Conservation (phyloP, 2,329 filamentous ascomycete genomes). For the Teratosphaeria epicoccoides region DNA sequence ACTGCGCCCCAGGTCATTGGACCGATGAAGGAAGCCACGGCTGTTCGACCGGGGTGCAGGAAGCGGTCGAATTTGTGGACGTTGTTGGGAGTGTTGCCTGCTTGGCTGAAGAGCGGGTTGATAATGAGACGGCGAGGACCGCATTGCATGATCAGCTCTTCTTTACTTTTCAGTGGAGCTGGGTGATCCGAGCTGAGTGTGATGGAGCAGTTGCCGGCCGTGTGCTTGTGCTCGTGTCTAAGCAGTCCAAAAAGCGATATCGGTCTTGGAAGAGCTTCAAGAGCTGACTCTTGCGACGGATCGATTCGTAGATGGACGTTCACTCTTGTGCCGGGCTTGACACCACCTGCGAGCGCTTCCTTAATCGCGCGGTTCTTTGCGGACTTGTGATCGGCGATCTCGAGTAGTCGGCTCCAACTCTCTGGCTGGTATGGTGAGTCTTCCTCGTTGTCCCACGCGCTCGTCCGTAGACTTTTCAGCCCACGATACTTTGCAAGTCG, state of each 20-base stretch:
- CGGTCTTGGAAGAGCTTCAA: conserved; percentile 49
- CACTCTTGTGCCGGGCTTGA: conserved; percentile 73
- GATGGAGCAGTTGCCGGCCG: conserved; percentile 80
- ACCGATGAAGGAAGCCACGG: conserved; percentile 79
- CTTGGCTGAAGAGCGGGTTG: conserved; percentile 80
- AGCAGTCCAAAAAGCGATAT: conserved; percentile 75
- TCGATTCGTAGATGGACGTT: conserved; percentile 58
- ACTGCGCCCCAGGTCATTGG: conserved; percentile 90
- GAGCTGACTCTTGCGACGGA: conserved; percentile 32
- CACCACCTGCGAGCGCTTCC: conserved; percentile 81
- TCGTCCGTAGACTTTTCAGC: conserved; percentile 80
- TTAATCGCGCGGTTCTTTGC: conserved; percentile 65
- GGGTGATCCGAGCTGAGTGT: conserved; percentile 69
- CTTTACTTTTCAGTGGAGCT: conserved; percentile 76
- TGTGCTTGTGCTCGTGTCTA: conserved; percentile 89
- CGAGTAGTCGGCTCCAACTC: conserved; percentile 77
- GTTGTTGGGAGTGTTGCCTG: conserved; percentile 87
- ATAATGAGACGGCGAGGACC: conserved; percentile 77
- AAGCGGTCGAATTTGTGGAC: conserved; percentile 95
- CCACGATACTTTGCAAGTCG: conserved; percentile 78
- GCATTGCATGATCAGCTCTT: conserved; percentile 82
- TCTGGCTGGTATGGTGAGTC: conserved; percentile 79
- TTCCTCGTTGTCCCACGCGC: conserved; percentile 79
- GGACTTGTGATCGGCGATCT: conserved; percentile 80
- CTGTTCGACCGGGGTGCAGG: conserved; percentile 80